Percentiles rank a stretch among this genome's conserved stretches.
These are phyloP conservation scores for Theobroma grandiflorum DNA, from an alignment of 441 rosid genomes.

Conservation along the genomic window DNA sequence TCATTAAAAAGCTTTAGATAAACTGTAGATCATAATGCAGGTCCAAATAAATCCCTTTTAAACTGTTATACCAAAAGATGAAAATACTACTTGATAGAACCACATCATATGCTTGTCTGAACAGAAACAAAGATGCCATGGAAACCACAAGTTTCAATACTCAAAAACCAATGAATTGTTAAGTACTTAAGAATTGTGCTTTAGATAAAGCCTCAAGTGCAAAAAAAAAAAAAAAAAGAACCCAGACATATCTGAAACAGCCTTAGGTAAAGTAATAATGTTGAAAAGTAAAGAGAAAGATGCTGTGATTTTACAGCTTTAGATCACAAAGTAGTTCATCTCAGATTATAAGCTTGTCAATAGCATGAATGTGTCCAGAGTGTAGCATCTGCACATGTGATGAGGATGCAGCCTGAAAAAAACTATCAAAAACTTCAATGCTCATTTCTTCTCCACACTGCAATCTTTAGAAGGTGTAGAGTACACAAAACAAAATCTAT, in stretches of 20 bases:
- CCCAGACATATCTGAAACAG: neutral
- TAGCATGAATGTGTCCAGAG: neutral
- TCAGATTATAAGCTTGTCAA: neutral
- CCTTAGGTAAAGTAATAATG: neutral
- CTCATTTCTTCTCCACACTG: neutral
- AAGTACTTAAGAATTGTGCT: too few relatives aligned
- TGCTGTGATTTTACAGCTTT: neutral
- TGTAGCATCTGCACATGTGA: neutral
- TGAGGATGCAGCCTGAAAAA: neutral
- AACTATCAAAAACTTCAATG: neutral
- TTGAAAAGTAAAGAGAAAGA: neutral
- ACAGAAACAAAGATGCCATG: neutral
- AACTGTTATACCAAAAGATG: neutral
- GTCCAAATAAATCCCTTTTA: neutral
- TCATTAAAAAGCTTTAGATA: neutral
- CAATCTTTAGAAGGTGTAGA: neutral
- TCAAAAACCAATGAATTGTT: neutral
- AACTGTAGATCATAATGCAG: neutral
- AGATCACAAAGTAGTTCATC: neutral
- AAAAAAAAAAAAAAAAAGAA: neutral
- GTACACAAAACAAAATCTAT: neutral
- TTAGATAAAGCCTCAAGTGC: neutral
- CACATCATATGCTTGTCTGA: neutral
- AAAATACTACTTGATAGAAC: neutral
- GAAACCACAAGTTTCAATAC: neutral